A percentile compares a stretch with the other conserved stretches of the same genome.
These are phyloP conservation scores for Geopyxis carbonaria DNA, from an alignment of 495 filamentous ascomycete species.

Conservation along the genomic window DNA sequence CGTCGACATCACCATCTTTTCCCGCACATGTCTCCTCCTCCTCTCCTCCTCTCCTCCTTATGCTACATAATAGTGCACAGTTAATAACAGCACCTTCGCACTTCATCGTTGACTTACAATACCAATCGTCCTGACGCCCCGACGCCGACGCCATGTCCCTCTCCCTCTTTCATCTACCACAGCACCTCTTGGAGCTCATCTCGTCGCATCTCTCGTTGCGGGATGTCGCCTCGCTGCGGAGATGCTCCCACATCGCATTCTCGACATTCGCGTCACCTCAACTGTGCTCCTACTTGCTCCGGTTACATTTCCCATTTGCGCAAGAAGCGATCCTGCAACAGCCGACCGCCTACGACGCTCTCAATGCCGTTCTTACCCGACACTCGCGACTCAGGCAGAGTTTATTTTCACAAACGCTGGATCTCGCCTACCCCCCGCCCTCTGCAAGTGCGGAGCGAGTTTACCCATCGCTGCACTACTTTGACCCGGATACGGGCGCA, in stretches of 20 bases:
- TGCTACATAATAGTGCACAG: too few relatives aligned
- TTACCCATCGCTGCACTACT: constrained; percentile 4
- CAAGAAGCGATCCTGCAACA: constrained; percentile 5
- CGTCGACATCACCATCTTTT: too few relatives aligned
- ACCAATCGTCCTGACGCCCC: too few relatives aligned
- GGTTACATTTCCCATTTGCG: constrained; percentile 14
- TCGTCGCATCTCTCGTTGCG: constrained; percentile 4
- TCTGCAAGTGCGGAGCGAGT: neutral
- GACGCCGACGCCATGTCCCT: too few relatives aligned
- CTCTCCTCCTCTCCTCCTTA: too few relatives aligned
- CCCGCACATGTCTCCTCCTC: too few relatives aligned
- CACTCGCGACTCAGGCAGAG: constrained; percentile 3
- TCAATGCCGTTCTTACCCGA: constrained; percentile 9
- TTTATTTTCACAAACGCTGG: neutral
- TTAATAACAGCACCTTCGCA: too few relatives aligned
- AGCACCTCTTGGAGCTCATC: neutral
- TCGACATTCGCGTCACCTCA: constrained; percentile 5
- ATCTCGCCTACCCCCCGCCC: neutral
- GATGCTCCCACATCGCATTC: constrained; percentile 5
- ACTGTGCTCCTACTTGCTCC: constrained; percentile 5
- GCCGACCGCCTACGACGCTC: constrained; percentile 1
- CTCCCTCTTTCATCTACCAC: too few relatives aligned
- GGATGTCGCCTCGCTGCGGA: constrained; percentile 14
- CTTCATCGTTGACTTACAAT: too few relatives aligned
- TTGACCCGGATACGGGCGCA: constrained; percentile 9